A percentile compares a stretch with the other conserved stretches of the same genome.
Conservation (phyloP, 2,329 filamentous ascomycete genomes). For the Fusarium aywerte region DNA sequence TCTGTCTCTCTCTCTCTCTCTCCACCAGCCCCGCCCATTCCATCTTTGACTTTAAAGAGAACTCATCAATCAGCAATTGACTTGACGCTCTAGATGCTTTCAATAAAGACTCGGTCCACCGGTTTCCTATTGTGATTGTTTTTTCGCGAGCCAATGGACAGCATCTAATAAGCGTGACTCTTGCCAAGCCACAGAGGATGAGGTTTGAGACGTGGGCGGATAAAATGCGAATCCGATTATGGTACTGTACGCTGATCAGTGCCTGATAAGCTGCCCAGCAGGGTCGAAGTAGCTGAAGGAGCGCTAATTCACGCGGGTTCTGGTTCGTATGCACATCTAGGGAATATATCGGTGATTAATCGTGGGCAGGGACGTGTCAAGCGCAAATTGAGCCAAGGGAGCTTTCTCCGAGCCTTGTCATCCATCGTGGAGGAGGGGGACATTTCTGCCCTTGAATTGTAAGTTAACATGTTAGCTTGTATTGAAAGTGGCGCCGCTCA, state of each 20-base stretch:
- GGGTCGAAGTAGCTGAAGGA: conserved; percentile 12
- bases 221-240: conserved; percentile 26
- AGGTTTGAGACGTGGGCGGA: conserved; percentile 33
- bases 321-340: not conserved
- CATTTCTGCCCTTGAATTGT: not conserved
- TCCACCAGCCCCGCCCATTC: conserved; percentile 32
- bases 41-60: conserved; percentile 19
- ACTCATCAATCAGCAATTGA: not conserved
- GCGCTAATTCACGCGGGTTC: not conserved
- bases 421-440: not conserved
- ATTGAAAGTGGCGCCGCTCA: not conserved
- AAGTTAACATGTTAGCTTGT: not conserved
- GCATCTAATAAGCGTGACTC: conserved; percentile 14
- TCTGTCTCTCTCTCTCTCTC: no score
- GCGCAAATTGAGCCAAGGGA: conserved; percentile 18
- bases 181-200: conserved; percentile 30
- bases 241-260: conserved; percentile 36
- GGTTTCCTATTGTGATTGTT: conserved; percentile 2
- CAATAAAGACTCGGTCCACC: not conserved
- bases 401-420: not conserved
- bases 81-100: not conserved
- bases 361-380: conserved; percentile 5
- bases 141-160: conserved; percentile 15
- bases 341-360: conserved; percentile 7
- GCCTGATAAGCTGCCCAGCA: not conserved